phyloP scores from a whole-genome alignment of 805 yeast species.

The Saturnispora besseyi region DNA sequence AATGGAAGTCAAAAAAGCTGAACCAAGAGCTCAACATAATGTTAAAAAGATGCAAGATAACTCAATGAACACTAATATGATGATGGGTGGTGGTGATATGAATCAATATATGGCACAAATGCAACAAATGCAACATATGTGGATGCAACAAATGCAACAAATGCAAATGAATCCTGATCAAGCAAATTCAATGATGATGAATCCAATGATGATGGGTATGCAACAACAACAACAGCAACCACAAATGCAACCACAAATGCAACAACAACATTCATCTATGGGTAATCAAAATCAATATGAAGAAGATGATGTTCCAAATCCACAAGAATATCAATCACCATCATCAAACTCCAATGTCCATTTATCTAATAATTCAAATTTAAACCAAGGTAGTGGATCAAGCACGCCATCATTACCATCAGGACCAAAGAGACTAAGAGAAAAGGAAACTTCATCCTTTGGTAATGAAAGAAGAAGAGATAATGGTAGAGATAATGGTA shows the following conservation, averaged over 20 bases:
- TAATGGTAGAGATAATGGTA: conserved; percentile 12
- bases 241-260: conserved; percentile 6
- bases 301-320: conserved; percentile 30
- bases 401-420: conserved; percentile 22
- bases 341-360: background rate
- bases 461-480: conserved; percentile 12
- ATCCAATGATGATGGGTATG: conserved; percentile 11
- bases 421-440: conserved; percentile 27
- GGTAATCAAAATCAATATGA: conserved; percentile 14
- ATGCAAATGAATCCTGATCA: conserved; percentile 19
- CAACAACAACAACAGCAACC: conserved; percentile 11
- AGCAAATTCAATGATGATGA: conserved; percentile 14
- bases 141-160: conserved; percentile 28
- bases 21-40: conserved; percentile 62
- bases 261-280: conserved; percentile 5
- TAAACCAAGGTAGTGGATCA: background rate
- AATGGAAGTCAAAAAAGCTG: conserved; percentile 79
- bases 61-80: conserved; percentile 16
- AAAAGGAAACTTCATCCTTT: conserved; percentile 7
- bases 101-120: conserved; percentile 51
- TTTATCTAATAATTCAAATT: background rate
- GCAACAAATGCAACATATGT: conserved; percentile 42
- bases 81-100: conserved; percentile 31
- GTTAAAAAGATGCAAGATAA: conserved; percentile 13
- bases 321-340: conserved; percentile 24